Percentiles rank a stretch among this genome's conserved stretches.
Conservation (phyloP, 768 basidiomycete genomes). For the Hypsizygus marmoreus region DNA sequence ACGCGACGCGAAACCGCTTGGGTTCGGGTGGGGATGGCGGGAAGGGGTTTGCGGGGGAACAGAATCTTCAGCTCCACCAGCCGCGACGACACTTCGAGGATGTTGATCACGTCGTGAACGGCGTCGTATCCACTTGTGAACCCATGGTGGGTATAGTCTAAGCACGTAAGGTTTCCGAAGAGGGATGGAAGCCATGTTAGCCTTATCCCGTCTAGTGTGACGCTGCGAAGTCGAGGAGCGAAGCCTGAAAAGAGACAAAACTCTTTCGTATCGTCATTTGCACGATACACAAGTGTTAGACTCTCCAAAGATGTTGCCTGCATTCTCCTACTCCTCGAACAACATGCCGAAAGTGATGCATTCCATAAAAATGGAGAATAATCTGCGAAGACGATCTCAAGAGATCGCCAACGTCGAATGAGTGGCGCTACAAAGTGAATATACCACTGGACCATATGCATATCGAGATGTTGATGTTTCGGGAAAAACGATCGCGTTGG, state of each 20-base stretch:
- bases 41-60: conserved; percentile 44
- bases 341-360: conserved; percentile 59
- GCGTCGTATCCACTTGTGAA: conserved; percentile 61
- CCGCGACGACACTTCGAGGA: conserved; percentile 54
- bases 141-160: conserved; percentile 75
- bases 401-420: conserved; percentile 60
- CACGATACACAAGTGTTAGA: conserved; percentile 57
- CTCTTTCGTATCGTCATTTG: conserved; percentile 70
- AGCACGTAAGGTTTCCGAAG: conserved; percentile 59
- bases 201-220: conserved; percentile 65
- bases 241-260: conserved; percentile 64
- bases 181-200: conserved; percentile 64
- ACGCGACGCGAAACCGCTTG: conserved; percentile 34
- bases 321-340: conserved; percentile 33
- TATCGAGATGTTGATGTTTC: conserved; percentile 38
- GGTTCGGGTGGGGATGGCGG: conserved; percentile 21
- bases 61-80: conserved; percentile 57
- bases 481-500: conserved; percentile 23
- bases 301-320: conserved; percentile 51
- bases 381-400: conserved; percentile 55
- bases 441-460: conserved; percentile 55
- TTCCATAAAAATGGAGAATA: conserved; percentile 71
- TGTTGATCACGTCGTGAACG: conserved; percentile 56
- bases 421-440: conserved; percentile 59
- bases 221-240: conserved; percentile 56